Base-by-base conservation (phyloP, 78 protist species). In the Polysphondylium violaceum region DNA sequence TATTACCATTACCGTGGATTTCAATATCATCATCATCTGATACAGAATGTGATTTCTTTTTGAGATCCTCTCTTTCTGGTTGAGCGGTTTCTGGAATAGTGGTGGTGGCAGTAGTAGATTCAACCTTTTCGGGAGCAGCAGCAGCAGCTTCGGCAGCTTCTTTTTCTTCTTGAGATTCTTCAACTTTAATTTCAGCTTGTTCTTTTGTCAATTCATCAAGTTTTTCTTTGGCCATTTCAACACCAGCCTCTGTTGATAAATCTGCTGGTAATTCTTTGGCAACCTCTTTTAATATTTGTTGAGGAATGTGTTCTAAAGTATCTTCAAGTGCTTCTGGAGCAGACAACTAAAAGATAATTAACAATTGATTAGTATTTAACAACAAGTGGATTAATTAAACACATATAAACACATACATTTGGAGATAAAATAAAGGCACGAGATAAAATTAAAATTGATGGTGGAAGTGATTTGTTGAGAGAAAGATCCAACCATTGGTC, bases 401-500 rank as follows among this genome's bases (percentile, higher is more conserved):
- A n/a, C n/a, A n/a, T n/a, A n/a, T n/a, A n/a, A n/a, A n/a, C 33
- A 47, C 53, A 47, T 47, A 43, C 21, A 43, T 21, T 44, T 36
- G 76, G 76, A 25, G 88, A 7, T 14, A 93, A 25, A 7, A 71
- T 83, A 50, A 95, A 76, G 23, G 97, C 95, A 41, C 95, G 87
- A 27, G 85, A 50, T 29, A 95, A 55, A 59, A 95, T 88, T 31
- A 95, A 74, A 23, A 95, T 43, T 1, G 95, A 87, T 31, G 93
- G 27, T 40, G 97, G 97, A 36, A 95, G 85, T 6, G 50, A 38
- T 56, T 90, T 75, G 33, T 88, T 41, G 47, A 95, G 65, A 41
- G 93, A 74, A 27, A 96, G 91, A 56, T 96, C 96, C 14, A 96
- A 73, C 97, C 97, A 96, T 44, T 89, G 91, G 31, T 69, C 55